phyloP scores from a whole-genome alignment of 2,329 filamentous ascomycete species.

The Diaporthe citri region DNA sequence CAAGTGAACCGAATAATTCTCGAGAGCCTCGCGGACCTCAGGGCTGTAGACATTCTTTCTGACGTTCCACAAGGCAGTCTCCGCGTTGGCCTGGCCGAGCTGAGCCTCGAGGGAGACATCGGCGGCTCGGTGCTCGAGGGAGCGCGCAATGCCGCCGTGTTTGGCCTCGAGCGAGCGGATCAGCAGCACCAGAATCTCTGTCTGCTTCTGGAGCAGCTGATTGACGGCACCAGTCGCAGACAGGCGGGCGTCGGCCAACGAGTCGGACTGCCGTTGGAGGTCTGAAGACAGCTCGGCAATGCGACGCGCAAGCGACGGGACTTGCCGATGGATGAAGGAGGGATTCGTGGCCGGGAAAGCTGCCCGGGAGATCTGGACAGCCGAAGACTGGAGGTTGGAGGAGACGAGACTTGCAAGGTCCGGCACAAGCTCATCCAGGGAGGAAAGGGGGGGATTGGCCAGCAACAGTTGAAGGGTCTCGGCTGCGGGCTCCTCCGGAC shows the following conservation, averaged over 20 bases:
- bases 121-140: slow-evolving; percentile 63
- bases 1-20: slow-evolving; percentile 62
- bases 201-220: slow-evolving; percentile 55
- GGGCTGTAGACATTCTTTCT: slow-evolving; percentile 59
- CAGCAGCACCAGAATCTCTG: slow-evolving; percentile 55
- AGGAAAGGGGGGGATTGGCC: slow-evolving; percentile 61
- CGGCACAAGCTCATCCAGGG: slow-evolving; percentile 62
- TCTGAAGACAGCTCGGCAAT: slow-evolving; percentile 53
- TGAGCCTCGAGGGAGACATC: slow-evolving; percentile 59
- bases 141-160: slow-evolving; percentile 64
- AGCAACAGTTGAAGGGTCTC: slow-evolving; percentile 59
- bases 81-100: slow-evolving; percentile 54
- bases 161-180: slow-evolving; percentile 67
- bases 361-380: slow-evolving; percentile 62
- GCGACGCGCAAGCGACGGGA: slow-evolving; percentile 61
- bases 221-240: slow-evolving; percentile 53
- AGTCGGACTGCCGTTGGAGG: slow-evolving; percentile 47
- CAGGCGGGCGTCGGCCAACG: slow-evolving; percentile 56
- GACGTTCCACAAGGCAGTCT: slow-evolving; percentile 51
- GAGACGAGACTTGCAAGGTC: slow-evolving; percentile 62
- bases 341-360: slow-evolving; percentile 64
- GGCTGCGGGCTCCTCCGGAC: slow-evolving; percentile 51
- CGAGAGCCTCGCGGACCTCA: slow-evolving; percentile 57
- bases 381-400: slow-evolving; percentile 61
- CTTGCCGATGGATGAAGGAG: slow-evolving; percentile 69